A percentile compares a stretch with the other conserved stretches of the same genome.
Conservation (phyloP, 148 eudicot genomes). For the Camellia japonica region DNA sequence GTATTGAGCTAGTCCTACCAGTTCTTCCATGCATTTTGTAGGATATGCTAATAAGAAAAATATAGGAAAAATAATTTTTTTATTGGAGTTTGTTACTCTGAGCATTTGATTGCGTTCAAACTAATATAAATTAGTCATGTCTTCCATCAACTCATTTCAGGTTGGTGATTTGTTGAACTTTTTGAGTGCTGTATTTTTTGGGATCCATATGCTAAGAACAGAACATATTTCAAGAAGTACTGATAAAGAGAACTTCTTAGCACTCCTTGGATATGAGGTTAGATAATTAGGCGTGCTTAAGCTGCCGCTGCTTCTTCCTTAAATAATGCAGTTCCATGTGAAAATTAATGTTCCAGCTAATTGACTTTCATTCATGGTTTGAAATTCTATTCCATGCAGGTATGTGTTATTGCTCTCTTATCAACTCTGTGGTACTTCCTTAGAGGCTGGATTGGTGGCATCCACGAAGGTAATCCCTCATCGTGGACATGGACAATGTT, state of each 20-base stretch:
- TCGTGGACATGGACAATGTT: conserved; percentile 46
- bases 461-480: conserved; percentile 26
- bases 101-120: background rate
- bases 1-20: conserved; percentile 15
- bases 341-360: background rate
- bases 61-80: background rate
- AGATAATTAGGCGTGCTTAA: conserved; percentile 2
- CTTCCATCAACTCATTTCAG: conserved; percentile 28
- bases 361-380: conserved; percentile 6
- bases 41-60: background rate
- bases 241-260: conserved; percentile 41
- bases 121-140: background rate
- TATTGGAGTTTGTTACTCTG: background rate
- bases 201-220: conserved; percentile 76
- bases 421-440: conserved; percentile 50
- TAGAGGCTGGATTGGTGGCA: conserved; percentile 34
- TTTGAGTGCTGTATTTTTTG: conserved; percentile 66
- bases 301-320: background rate
- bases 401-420: conserved; percentile 50
- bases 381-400: conserved; percentile 31
- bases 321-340: background rate
- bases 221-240: conserved; percentile 60
- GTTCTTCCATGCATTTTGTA: background rate
- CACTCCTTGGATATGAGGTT: conserved; percentile 77
- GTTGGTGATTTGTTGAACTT: conserved; percentile 72